These are phyloP conservation scores for Pseudocercospora fuligena DNA, from an alignment of 2,329 filamentous ascomycete species.

Conservation along the genomic window DNA sequence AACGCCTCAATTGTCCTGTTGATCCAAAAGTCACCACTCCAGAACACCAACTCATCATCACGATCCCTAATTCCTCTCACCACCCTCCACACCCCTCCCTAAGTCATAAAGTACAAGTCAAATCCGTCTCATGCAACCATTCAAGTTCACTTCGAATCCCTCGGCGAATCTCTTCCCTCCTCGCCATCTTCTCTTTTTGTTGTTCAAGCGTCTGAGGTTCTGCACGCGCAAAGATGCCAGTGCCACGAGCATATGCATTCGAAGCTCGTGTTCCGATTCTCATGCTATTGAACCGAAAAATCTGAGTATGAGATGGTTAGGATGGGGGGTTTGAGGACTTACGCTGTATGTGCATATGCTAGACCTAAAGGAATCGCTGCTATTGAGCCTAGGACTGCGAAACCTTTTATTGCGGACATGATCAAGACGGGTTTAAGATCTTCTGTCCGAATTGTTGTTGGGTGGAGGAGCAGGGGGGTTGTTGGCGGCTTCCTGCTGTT, in stretches of 20 bases:
- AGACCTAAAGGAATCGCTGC: conserved; percentile 10
- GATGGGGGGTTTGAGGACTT: neutral
- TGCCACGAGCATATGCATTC: conserved; percentile 20
- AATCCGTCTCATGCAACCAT: conserved; percentile 22
- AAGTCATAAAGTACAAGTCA: conserved; percentile 23
- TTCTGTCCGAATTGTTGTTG: conserved; percentile 7
- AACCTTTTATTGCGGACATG: conserved; percentile 17
- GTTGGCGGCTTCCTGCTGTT: conserved; percentile 3
- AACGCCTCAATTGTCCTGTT: neutral
- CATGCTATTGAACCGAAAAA: conserved; percentile 9
- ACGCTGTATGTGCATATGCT: conserved; percentile 19
- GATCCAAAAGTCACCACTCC: neutral
- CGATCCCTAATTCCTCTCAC: neutral
- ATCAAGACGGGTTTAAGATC: neutral
- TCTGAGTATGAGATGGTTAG: conserved; percentile 2
- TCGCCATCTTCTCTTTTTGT: conserved; percentile 14
- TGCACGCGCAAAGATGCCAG: conserved; percentile 15
- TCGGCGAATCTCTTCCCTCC: conserved; percentile 11
- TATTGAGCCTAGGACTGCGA: conserved; percentile 16
- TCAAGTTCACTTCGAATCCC: conserved; percentile 19
- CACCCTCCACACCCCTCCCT: neutral
- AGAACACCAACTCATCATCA: neutral
- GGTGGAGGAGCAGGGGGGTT: neutral
- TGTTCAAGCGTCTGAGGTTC: neutral
- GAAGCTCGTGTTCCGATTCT: conserved; percentile 18